Evolutionary conservation across 1,284 basidiomycete genomes (phyloP), one percentile per base, ranked within the genome.

Genomic region (Tetrapyrgos nigripes): DNA sequence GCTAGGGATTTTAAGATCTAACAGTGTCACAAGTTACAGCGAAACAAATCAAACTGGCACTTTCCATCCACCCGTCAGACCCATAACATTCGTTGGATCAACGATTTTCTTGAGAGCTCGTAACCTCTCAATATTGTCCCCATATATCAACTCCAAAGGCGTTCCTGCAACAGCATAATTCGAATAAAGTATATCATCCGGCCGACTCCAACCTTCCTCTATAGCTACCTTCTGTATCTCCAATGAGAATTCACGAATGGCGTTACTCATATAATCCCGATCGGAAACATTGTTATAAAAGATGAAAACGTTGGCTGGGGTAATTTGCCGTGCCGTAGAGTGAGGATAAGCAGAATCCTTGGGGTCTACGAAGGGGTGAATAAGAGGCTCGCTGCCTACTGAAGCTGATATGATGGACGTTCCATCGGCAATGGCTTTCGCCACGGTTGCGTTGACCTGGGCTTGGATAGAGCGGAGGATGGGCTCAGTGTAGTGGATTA

Each of bases 121-220:
- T 23, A 51, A 33, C 24, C 50, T 51, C 26, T 28, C 10, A 11
- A 51, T 17, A 19, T 33, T 51, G 19, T 51, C 50, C 4, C 50
- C 50, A 19, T 51, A 51, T 17, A 51, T 29, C 9, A 51, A 24
- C n/a, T 51, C 50, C 4, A 51, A 28, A 9, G 50, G 50, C 26
- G 50, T 51, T 8, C 23, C 50, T 4, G 50, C 50, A 9, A 31
- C 26, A n/a, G 50, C 50, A 24, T 51, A 51, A 19, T 51, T 51
- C 5, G 24, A 14, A 33, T 33, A 51, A 9, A n/a, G 28, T 10
- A 51, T 14, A 31, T 31, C 50, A 33, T 51, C 50, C 13, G 33
- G 4, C 14, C 19, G 29, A 33, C 50, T 33, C 50, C 33, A 17
- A 11, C 50, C 50, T n/a, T 28, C 50, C 23, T 28, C 14, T 11